These are phyloP conservation scores for Psophocarpus tetragonolobus DNA, from an alignment of 306 rosid genomes.

Conservation along the genomic window DNA sequence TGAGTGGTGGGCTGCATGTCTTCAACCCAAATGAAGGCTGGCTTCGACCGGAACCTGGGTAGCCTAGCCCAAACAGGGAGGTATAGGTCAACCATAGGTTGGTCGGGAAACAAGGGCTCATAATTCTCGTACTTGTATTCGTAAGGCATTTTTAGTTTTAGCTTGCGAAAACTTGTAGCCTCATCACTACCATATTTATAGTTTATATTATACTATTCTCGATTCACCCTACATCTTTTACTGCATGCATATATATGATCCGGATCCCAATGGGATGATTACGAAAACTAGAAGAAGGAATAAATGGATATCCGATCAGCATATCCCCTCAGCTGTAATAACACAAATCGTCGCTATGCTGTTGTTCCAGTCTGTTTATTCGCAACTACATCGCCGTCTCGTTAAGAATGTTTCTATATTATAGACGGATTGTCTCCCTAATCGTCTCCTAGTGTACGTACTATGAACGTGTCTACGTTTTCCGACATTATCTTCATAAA, in stretches of 20 bases:
- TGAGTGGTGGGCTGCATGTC: conserved; percentile 11
- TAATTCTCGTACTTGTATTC: conserved; percentile 60
- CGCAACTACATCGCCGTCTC: not conserved
- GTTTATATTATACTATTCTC: not conserved
- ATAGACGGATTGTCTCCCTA: not conserved
- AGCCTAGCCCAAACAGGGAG: conserved; percentile 70
- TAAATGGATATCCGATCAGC: conserved; percentile 47
- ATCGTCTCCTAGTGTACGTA: not conserved
- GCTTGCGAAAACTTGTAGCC: not conserved
- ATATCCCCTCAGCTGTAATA: conserved; percentile 39
- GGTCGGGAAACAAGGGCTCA: conserved; percentile 80
- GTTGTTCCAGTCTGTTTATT: not conserved
- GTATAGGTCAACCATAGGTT: conserved; percentile 78
- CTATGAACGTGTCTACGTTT: not conserved
- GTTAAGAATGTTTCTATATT: not conserved
- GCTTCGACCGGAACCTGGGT: conserved; percentile 63
- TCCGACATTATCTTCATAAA: not conserved
- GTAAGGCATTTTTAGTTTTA: conserved; percentile 45
- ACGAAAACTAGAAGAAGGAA: conserved; percentile 37
- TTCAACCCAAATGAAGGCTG: conserved; percentile 77
- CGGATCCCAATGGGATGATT: conserved; percentile 4
- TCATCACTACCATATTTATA: conserved; percentile 34
- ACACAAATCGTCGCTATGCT: conserved; percentile 9
- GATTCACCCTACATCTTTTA: too few relatives aligned
- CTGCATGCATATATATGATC: conserved; percentile 1